Conservation (phyloP, 225 moss, liverwort and hornwort genomes). For the Polytrichum commune region DNA sequence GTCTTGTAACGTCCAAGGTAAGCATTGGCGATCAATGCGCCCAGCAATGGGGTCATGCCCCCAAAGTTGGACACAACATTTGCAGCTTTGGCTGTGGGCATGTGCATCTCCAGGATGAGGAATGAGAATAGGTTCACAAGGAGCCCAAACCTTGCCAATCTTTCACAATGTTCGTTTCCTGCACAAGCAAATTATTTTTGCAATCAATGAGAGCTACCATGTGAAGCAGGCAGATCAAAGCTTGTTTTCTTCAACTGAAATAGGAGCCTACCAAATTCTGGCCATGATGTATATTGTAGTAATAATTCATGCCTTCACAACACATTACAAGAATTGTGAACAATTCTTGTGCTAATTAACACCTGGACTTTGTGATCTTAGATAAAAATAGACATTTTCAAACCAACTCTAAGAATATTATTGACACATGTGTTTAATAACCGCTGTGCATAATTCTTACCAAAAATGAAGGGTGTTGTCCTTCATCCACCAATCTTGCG, state of each 20-base stretch:
- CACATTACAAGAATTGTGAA: no score
- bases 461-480: slow-evolving; percentile 54
- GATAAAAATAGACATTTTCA: no score
- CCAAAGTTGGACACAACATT: slow-evolving; percentile 52
- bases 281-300: no score
- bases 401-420: no score
- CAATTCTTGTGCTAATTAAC: no score
- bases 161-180: slow-evolving; percentile 57
- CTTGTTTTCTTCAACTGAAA: neutral
- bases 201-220: neutral
- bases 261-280: neutral
- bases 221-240: slow-evolving; percentile 2
- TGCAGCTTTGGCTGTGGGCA: slow-evolving; percentile 40
- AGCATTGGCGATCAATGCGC: slow-evolving; percentile 65
- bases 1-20: slow-evolving; percentile 56
- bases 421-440: no score
- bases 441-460: slow-evolving; percentile 23
- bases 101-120: slow-evolving; percentile 42
- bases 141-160: slow-evolving; percentile 40
- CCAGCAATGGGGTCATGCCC: slow-evolving; percentile 45
- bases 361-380: no score
- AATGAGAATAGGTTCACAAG: slow-evolving; percentile 50
- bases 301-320: no score
- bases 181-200: slow-evolving; percentile 4
- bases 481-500: slow-evolving; percentile 47